A percentile compares a stretch with the other conserved stretches of the same genome.
phyloP scores from a whole-genome alignment of 306 rosid species.

The Fagus crenata region DNA sequence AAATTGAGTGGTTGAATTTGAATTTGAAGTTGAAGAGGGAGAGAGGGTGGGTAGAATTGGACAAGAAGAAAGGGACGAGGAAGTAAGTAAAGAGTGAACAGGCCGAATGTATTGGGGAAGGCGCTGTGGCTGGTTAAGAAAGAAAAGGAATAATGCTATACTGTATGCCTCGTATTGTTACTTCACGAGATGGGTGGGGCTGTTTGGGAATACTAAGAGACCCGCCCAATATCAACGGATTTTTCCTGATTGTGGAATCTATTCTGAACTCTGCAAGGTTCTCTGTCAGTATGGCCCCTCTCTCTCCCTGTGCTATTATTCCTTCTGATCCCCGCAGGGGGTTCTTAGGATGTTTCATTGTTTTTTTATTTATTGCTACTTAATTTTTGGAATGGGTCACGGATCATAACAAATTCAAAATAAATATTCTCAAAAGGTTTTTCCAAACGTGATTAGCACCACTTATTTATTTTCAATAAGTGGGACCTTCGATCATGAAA shows the following conservation, averaged over 20 bases:
- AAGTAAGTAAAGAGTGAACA: slow-evolving; percentile 23
- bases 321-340: slow-evolving; percentile 31
- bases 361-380: slow-evolving; percentile 5
- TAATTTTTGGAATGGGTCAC: slow-evolving; percentile 25
- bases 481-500: too few relatives aligned
- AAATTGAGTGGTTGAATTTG: not conserved
- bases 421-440: not conserved
- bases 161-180: not conserved
- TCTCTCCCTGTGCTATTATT: slow-evolving; percentile 34
- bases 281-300: slow-evolving; percentile 34
- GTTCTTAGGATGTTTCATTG: slow-evolving; percentile 37
- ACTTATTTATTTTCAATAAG: too few relatives aligned
- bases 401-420: slow-evolving; percentile 13
- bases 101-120: slow-evolving; percentile 49
- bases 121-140: slow-evolving; percentile 26
- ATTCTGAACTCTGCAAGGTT: slow-evolving; percentile 44
- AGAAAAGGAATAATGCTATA: not conserved
- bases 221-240: slow-evolving; percentile 35
- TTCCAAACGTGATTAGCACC: too few relatives aligned
- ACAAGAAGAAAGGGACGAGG: slow-evolving; percentile 36
- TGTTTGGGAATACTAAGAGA: slow-evolving; percentile 24
- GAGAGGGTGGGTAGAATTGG: not conserved
- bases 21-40: not conserved
- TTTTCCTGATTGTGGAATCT: slow-evolving; percentile 56
- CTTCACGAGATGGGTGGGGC: slow-evolving; percentile 31